A percentile compares a stretch with the other conserved stretches of the same genome.
These are phyloP conservation scores for Arbutus unedo DNA, from an alignment of 148 eudicot species.

Conservation along the genomic window DNA sequence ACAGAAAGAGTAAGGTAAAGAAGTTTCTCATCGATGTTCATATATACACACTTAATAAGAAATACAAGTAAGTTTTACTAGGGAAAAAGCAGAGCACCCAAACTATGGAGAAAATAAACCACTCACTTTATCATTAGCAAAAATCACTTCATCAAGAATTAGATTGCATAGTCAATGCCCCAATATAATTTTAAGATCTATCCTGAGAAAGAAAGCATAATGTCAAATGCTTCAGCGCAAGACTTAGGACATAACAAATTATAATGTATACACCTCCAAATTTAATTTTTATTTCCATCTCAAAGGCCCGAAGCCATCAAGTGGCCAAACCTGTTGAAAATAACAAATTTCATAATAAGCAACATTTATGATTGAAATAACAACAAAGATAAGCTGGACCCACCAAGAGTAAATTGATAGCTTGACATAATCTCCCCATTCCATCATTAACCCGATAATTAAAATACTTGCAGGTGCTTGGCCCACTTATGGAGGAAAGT, in stretches of 20 bases:
- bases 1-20: neutral
- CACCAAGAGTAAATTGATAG: neutral
- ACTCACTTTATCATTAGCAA: neutral
- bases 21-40: neutral
- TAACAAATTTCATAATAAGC: constrained; percentile 2
- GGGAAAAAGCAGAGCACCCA: neutral
- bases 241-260: neutral
- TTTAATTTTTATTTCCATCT: neutral
- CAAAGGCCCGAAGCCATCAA: constrained; percentile 33
- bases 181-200: neutral
- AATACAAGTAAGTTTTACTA: neutral
- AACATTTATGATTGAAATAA: neutral
- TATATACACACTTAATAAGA: neutral
- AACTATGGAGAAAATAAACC: neutral
- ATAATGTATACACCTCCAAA: neutral
- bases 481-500: no score
- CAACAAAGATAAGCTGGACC: neutral
- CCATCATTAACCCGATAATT: no score
- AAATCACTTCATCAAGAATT: neutral
- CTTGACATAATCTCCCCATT: neutral
- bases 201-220: neutral
- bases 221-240: neutral
- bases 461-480: no score
- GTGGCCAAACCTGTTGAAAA: constrained; percentile 37
- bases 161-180: neutral